phyloP scores from a whole-genome alignment of 352 stramenopile genomes.

The Phytophthora syringae region DNA sequence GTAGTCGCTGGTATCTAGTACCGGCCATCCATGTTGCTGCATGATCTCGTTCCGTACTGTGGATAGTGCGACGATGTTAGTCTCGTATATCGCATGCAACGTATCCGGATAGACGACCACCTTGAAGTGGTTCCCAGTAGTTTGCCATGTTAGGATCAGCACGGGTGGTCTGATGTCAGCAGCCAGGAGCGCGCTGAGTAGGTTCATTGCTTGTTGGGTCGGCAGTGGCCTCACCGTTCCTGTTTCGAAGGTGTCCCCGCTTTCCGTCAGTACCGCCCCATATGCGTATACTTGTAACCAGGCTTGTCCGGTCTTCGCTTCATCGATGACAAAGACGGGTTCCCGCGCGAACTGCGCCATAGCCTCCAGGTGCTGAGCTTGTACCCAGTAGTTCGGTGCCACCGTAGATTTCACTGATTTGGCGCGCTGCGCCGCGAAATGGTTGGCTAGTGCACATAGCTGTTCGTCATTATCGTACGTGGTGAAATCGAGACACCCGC shows the following conservation, averaged over 20 bases:
- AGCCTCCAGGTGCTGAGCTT: not conserved
- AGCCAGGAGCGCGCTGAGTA: not conserved
- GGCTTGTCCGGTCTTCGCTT: not conserved
- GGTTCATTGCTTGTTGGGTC: not conserved
- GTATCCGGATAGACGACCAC: not conserved
- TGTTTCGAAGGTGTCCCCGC: not conserved
- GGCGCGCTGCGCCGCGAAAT: not conserved
- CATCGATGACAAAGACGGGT: not conserved
- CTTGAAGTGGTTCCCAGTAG: slow-evolving; percentile 5
- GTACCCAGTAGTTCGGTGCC: not conserved
- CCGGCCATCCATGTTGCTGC: not conserved
- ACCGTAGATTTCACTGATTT: not conserved
- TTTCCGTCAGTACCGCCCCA: rapidly evolving
- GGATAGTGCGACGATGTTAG: not conserved
- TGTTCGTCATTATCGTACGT: too few relatives aligned
- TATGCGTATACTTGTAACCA: not conserved
- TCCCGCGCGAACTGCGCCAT: slow-evolving; percentile 9
- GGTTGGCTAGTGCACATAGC: not conserved
- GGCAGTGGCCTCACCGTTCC: not conserved
- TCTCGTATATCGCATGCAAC: not conserved
- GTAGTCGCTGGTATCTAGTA: not conserved
- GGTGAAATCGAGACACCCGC: too few relatives aligned
- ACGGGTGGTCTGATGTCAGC: not conserved
- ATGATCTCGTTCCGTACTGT: not conserved
- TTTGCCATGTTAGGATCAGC: not conserved